Percentiles rank a stretch among this genome's conserved stretches.
Conservation (phyloP, 2,329 filamentous ascomycete genomes). For the Sporothrix brunneoviolacea region DNA sequence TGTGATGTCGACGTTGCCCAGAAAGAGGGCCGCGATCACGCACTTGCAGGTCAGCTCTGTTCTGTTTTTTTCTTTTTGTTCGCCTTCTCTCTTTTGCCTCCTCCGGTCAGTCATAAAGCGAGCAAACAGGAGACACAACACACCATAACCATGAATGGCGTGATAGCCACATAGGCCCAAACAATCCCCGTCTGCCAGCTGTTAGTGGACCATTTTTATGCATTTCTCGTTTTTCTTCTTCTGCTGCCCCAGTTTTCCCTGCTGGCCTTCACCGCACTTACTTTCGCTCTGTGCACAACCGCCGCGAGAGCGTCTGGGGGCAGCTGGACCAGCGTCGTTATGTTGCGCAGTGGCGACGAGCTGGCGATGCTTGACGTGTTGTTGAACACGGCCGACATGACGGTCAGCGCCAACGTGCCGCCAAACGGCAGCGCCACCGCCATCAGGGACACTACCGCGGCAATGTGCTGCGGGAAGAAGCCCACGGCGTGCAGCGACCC, state of each 20-base stretch:
- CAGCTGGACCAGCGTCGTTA: constrained; percentile 31
- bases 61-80: neutral
- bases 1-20: constrained; percentile 30
- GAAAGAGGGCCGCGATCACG: constrained; percentile 22
- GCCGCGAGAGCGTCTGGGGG: constrained; percentile 28
- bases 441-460: constrained; percentile 53
- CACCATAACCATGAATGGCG: constrained; percentile 48
- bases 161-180: constrained; percentile 57
- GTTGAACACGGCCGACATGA: constrained; percentile 65
- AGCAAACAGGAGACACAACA: constrained; percentile 12
- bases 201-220: too few relatives aligned
- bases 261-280: constrained; percentile 6
- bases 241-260: too few relatives aligned
- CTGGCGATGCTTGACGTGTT: constrained; percentile 35
- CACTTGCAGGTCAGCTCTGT: constrained; percentile 16
- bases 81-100: neutral
- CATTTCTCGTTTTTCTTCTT: too few relatives aligned
- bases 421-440: constrained; percentile 55
- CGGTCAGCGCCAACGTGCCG: constrained; percentile 56
- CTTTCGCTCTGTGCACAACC: constrained; percentile 38
- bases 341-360: constrained; percentile 25
- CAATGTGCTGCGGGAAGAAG: constrained; percentile 51
- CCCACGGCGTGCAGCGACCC: constrained; percentile 56
- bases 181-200: constrained; percentile 44
- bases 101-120: neutral